Evolutionary conservation across 805 yeast genomes (phyloP), one percentile per base, ranked within the genome.

Genomic region (Saccharomycopsis oosterbeekiorum): DNA sequence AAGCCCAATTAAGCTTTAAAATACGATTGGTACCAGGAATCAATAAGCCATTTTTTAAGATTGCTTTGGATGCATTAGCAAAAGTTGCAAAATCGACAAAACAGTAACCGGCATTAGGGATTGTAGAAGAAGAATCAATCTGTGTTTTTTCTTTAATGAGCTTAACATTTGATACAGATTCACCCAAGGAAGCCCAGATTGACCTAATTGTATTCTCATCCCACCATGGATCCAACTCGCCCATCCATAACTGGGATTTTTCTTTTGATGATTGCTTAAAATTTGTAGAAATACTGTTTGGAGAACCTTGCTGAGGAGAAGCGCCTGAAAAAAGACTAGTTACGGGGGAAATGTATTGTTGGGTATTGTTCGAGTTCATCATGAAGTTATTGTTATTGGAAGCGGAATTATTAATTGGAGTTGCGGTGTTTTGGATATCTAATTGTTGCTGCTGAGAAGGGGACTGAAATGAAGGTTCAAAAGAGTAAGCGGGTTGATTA

Each of bases 171-270:
- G 75, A 76, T 14, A 73, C 69, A 24, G 75, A 76, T 65, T 86
- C 89, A n/a, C 94, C 90, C 12, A 85, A 73, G 26, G 78, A 68
- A 3, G 78, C 70, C 97, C 97, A 91, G 55, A 91, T 80, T 62
- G 81, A 80, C 57, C 77, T 78, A 59, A 92, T 80, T 12, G 80
- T 75, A 47, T 75, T 71, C 70, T 91, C 97, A 63, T 87, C 89
- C 91, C 96, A 88, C 70, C 81, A 76, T 10, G 88, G 88, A 67
- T 90, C 97, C 55, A 91, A 74, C 68, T 89, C 97, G 24, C 97
- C 97, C 96, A 91, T 92, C 87, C 92, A 88, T 57, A 88, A 69
- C 60, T 75, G 78, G 34, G 71, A 58, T 26, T 55, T 60, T 39
- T 64, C 65, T 26, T 56, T 58, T 42, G 54, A 53, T n/a, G 57